These are phyloP conservation scores for Dictyostelium capitatum DNA, from an alignment of 78 protist species.

Conservation along the genomic window DNA sequence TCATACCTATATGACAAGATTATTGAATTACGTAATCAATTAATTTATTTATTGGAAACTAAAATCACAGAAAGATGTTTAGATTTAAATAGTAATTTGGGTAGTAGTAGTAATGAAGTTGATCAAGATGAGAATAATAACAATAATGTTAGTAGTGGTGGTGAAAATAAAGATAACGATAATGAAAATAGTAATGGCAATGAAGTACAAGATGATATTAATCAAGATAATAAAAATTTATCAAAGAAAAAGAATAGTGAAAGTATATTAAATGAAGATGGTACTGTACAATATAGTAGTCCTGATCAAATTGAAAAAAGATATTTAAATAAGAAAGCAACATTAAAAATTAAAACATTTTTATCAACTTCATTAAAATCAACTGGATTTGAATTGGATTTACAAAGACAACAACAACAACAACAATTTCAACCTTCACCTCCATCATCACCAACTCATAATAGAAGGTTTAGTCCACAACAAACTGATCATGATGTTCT, in stretches of 20 bases:
- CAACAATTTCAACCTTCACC: slow-evolving; percentile 7
- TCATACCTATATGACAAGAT: slow-evolving; percentile 33
- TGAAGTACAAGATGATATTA: neutral
- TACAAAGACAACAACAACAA: neutral
- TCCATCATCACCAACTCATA: slow-evolving; percentile 13
- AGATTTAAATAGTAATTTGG: neutral
- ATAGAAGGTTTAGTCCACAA: slow-evolving; percentile 14
- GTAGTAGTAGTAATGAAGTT: too few relatives aligned
- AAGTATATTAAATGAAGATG: neutral
- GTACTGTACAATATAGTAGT: neutral
- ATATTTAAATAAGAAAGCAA: slow-evolving; percentile 47
- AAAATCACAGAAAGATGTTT: slow-evolving; percentile 37
- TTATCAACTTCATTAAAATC: slow-evolving; percentile 53
- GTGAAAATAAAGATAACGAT: neutral
- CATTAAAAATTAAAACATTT: slow-evolving; percentile 36
- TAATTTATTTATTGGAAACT: slow-evolving; percentile 24
- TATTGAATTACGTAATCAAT: slow-evolving; percentile 33
- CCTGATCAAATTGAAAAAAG: neutral
- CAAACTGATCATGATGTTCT: neutral
- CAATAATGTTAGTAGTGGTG: neutral
- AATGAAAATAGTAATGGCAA: neutral
- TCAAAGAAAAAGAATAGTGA: neutral
- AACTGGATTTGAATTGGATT: slow-evolving; percentile 8
- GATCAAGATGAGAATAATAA: neutral
- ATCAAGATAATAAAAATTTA: neutral